Percentiles rank a stretch among this genome's conserved stretches.
Conservation (phyloP, 1,284 basidiomycete genomes). For the Trichosporon sp. region DNA sequence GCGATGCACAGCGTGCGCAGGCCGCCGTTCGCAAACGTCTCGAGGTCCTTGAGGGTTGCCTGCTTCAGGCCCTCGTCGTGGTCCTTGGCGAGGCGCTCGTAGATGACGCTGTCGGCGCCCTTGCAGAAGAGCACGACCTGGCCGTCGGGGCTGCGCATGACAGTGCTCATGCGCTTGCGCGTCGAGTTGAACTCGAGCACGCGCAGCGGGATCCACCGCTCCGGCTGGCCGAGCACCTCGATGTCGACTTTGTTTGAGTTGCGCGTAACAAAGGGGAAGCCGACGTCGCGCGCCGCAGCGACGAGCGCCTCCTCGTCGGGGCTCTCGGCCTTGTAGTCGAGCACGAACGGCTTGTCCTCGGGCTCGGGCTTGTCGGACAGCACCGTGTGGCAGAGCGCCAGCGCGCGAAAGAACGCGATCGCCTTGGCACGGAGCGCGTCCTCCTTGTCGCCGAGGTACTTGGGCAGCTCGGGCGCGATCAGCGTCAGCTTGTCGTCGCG, state of each 20-base stretch:
- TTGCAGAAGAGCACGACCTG: conserved; percentile 83
- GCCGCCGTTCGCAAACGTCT: conserved; percentile 87
- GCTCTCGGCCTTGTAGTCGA: conserved; percentile 93
- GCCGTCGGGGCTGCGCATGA: conserved; percentile 78
- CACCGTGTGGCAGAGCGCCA: conserved; percentile 89
- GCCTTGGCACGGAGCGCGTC: conserved; percentile 64
- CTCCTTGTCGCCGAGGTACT: conserved; percentile 63
- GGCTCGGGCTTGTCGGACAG: conserved; percentile 67
- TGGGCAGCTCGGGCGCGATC: conserved; percentile 76
- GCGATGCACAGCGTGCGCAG: conserved; percentile 88
- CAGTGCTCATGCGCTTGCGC: conserved; percentile 87
- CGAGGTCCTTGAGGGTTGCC: conserved; percentile 78
- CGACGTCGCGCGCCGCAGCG: conserved; percentile 81
- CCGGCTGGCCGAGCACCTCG: conserved; percentile 82
- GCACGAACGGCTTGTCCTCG: conserved; percentile 59
- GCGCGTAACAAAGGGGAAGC: conserved; percentile 82
- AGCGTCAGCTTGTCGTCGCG: conserved; percentile 79
- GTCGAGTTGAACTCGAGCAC: conserved; percentile 90
- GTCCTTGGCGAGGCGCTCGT: conserved; percentile 69
- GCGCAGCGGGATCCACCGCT: conserved; percentile 73
- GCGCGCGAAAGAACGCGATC: conserved; percentile 80
- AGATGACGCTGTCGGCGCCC: conserved; percentile 95
- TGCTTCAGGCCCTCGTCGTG: conserved; percentile 72
- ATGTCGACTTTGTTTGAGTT: conserved; percentile 75
- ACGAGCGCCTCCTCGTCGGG: conserved; percentile 89